phyloP scores from a whole-genome alignment of 257 asterid genomes.

The Nicotiana knightiana region DNA sequence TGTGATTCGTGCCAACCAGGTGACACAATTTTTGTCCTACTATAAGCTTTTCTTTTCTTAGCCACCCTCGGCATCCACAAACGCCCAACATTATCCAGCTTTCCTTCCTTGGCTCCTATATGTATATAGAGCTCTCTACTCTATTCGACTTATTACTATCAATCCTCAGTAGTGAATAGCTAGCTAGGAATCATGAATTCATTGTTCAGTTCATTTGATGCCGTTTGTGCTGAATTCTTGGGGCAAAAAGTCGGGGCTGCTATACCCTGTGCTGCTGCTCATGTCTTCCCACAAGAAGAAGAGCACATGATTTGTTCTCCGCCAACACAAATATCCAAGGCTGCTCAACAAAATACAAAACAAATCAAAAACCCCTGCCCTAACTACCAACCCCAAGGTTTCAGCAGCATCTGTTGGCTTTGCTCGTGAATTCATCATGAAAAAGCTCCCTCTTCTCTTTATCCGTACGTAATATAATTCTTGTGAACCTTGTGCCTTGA shows the following conservation, averaged over 20 bases:
- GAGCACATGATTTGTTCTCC: not conserved
- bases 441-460: not conserved
- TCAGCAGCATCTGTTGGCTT: not conserved
- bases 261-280: not conserved
- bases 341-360: not conserved
- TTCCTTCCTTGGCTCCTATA: not conserved
- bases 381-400: not conserved
- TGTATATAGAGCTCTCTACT: not conserved
- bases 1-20: not conserved
- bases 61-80: not conserved
- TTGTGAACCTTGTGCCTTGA: not conserved
- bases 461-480: not conserved
- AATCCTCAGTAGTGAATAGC: not conserved
- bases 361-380: not conserved
- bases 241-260: constrained; percentile 14
- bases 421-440: not conserved
- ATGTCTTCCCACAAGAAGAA: not conserved
- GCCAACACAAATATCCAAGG: not conserved
- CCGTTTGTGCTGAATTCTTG: constrained; percentile 29
- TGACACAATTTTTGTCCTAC: not conserved
- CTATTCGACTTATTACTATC: too few species aligned
- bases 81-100: not conserved
- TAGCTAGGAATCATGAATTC: constrained; percentile 18
- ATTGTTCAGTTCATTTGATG: constrained; percentile 39
- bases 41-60: not conserved